These are phyloP conservation scores for Magnolia sinica DNA, from an alignment of 164 flowering plant species.

Conservation along the genomic window DNA sequence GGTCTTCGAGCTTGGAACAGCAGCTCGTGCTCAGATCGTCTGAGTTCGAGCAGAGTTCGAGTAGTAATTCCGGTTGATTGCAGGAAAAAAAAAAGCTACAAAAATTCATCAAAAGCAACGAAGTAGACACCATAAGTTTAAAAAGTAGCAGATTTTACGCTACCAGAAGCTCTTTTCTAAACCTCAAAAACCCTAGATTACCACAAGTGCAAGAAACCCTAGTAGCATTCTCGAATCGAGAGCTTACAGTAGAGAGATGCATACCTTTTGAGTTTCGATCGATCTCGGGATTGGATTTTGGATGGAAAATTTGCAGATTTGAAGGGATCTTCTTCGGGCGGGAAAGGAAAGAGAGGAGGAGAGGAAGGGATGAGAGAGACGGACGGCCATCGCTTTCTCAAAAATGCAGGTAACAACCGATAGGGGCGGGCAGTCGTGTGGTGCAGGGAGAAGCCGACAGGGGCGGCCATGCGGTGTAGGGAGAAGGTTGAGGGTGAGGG, in stretches of 20 bases:
- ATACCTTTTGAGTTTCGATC: slow-evolving; percentile 15
- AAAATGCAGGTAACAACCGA: too few relatives aligned
- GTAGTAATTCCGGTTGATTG: neutral
- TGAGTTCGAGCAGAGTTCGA: too few relatives aligned
- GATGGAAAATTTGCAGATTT: slow-evolving; percentile 11
- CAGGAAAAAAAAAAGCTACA: neutral
- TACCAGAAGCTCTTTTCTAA: neutral
- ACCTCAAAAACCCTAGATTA: too few relatives aligned
- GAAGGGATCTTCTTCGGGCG: slow-evolving; percentile 5
- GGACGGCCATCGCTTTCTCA: slow-evolving; percentile 16
- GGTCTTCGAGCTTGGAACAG: too few relatives aligned
- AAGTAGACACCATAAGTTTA: neutral
- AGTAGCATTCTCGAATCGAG: neutral
- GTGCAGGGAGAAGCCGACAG: too few relatives aligned
- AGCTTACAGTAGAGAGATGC: neutral
- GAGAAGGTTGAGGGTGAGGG: too few relatives aligned
- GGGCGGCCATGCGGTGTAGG: too few relatives aligned
- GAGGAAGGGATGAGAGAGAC: slow-evolving; percentile 8
- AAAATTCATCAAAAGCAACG: neutral
- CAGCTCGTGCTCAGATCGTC: too few relatives aligned
- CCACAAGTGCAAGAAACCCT: neutral
- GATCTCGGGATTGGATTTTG: slow-evolving; percentile 1
- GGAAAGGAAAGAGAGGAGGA: slow-evolving; percentile 6
- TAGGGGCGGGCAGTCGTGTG: too few relatives aligned
- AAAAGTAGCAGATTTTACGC: neutral